These are phyloP conservation scores for Starmerella apicola DNA, from an alignment of 805 yeast genomes.

Conservation along the genomic window DNA sequence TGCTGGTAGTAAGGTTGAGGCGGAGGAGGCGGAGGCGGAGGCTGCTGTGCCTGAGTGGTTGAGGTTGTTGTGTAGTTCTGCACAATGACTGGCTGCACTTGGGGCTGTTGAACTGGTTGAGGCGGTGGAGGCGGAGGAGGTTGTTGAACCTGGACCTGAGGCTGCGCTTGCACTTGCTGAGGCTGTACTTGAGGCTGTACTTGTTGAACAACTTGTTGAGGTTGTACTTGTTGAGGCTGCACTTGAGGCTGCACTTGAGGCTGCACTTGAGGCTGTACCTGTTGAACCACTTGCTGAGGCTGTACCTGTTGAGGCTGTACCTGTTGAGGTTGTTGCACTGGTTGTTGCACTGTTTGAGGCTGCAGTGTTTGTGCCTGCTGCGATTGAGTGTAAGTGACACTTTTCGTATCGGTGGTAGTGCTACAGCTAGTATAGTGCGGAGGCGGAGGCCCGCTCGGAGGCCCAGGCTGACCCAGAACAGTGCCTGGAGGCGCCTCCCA, in stretches of 20 bases:
- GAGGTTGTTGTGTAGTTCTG: constrained; percentile 13
- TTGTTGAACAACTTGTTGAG: too few relatives aligned
- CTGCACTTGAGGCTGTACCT: too few relatives aligned
- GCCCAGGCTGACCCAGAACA: constrained; percentile 2
- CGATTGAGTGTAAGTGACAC: too few relatives aligned
- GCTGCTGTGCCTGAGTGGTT: neutral
- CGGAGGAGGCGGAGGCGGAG: neutral
- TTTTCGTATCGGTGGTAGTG: too few relatives aligned
- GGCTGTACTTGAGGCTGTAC: too few relatives aligned
- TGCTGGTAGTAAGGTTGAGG: constrained; percentile 10
- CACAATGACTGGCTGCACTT: constrained; percentile 18
- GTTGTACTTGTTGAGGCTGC: too few relatives aligned
- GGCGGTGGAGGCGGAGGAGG: constrained; percentile 21
- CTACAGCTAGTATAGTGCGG: too few relatives aligned
- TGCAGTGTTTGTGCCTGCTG: constrained; percentile 28
- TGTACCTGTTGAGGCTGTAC: too few relatives aligned
- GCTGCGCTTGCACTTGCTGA: too few relatives aligned
- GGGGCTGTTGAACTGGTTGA: constrained; percentile 22
- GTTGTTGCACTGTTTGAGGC: constrained; percentile 22
- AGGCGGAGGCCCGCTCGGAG: constrained; percentile 23
- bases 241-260: too few relatives aligned
- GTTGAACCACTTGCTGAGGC: too few relatives aligned
- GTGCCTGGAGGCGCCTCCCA: constrained; percentile 50
- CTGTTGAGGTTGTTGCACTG: constrained; percentile 11
- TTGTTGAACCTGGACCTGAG: too few relatives aligned